These are phyloP conservation scores for Glonium stellatum DNA, from an alignment of 495 filamentous ascomycete species.

Conservation along the genomic window DNA sequence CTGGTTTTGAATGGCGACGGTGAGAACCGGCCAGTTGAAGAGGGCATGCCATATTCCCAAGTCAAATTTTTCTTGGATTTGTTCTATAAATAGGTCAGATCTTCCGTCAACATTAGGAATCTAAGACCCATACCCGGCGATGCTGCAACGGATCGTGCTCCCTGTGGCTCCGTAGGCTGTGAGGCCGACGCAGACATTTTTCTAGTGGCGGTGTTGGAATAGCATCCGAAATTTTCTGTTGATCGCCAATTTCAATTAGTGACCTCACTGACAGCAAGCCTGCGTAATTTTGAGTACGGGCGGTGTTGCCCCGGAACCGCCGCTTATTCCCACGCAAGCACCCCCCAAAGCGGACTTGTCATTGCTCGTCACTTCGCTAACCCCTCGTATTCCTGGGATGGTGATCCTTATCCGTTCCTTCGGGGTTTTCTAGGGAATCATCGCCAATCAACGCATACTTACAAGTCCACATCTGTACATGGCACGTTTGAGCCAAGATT, in stretches of 20 bases:
- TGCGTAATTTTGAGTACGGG: no score
- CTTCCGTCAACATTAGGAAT: neutral
- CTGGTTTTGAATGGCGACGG: constrained; percentile 73
- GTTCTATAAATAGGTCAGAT: no score
- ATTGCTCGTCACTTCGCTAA: neutral
- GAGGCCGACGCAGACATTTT: neutral
- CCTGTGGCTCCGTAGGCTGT: neutral
- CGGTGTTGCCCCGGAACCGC: neutral
- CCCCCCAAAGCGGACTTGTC: neutral
- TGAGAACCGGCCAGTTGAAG: constrained; percentile 77
- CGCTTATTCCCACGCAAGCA: neutral
- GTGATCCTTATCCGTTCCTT: neutral
- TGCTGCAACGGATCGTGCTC: no score
- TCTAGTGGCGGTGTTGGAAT: neutral
- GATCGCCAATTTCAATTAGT: no score
- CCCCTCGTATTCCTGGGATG: neutral
- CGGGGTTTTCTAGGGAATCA: neutral
- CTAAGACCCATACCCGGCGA: neutral
- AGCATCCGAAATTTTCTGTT: neutral
- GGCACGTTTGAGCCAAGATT: neutral
- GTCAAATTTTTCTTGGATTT: constrained; percentile 38
- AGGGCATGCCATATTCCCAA: constrained; percentile 22
- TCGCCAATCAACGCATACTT: neutral
- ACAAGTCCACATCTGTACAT: neutral
- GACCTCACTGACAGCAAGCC: no score